These are phyloP conservation scores for Rhodomyrtus tomentosa DNA, from an alignment of 345 rosid genomes.

Conservation along the genomic window DNA sequence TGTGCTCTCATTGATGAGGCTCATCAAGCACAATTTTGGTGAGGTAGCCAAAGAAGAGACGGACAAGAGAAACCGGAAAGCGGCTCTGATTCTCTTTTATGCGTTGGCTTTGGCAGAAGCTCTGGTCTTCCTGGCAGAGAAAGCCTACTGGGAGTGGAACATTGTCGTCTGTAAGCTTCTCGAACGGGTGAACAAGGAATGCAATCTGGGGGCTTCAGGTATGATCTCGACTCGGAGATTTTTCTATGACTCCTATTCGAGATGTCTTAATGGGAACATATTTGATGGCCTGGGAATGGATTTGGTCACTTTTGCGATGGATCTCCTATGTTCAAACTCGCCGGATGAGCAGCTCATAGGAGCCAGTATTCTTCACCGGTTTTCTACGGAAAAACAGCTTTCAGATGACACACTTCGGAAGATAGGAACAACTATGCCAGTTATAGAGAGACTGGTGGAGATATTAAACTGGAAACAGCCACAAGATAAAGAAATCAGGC, in stretches of 20 bases:
- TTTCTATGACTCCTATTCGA: constrained; percentile 78
- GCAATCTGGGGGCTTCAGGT: not conserved
- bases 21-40: constrained; percentile 54
- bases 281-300: constrained; percentile 79
- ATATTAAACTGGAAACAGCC: constrained; percentile 79
- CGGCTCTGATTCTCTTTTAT: constrained; percentile 21
- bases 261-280: constrained; percentile 59
- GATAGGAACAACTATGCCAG: constrained; percentile 49
- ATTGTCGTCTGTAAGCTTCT: not conserved
- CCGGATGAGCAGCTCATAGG: constrained; percentile 74
- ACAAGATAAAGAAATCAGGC: constrained; percentile 64
- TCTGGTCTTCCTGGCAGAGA: not conserved
- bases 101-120: not conserved
- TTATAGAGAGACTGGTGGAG: constrained; percentile 64
- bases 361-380: constrained; percentile 46
- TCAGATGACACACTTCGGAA: constrained; percentile 69
- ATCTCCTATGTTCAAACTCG: constrained; percentile 45
- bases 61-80: constrained; percentile 55
- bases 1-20: constrained; percentile 47
- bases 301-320: constrained; percentile 64
- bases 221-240: constrained; percentile 47
- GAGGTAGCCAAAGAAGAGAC: constrained; percentile 40
- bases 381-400: constrained; percentile 18
- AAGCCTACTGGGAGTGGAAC: constrained; percentile 8
- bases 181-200: not conserved